phyloP scores from a whole-genome alignment of 2,329 filamentous ascomycete genomes.

The Pyrenophora seminiperda region DNA sequence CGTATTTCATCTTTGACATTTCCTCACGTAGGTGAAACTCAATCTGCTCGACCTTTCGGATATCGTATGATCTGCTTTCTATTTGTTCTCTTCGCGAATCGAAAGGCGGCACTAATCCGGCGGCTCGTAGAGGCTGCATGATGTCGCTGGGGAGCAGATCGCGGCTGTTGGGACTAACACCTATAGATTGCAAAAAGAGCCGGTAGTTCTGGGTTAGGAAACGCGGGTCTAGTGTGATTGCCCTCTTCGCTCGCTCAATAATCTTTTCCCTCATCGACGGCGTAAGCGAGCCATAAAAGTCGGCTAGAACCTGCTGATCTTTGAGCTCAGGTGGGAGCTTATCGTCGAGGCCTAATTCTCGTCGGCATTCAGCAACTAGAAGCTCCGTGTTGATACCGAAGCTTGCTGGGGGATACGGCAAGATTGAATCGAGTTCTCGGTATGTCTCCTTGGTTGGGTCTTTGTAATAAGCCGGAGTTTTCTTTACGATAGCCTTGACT shows the following conservation, averaged over 20 bases:
- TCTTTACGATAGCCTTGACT: constrained; percentile 24
- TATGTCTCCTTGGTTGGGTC: background rate
- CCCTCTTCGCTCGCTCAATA: constrained; percentile 18
- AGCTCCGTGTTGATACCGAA: constrained; percentile 24
- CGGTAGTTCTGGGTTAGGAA: constrained; percentile 16
- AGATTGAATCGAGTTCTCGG: constrained; percentile 9
- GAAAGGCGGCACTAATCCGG: constrained; percentile 24
- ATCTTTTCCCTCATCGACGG: constrained; percentile 21
- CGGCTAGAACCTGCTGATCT: constrained; percentile 14
- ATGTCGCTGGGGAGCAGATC: constrained; percentile 36
- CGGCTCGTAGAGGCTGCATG: constrained; percentile 27
- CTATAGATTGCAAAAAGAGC: constrained; percentile 21
- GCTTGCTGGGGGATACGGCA: constrained; percentile 13
- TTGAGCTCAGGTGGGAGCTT: background rate
- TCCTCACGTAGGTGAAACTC: constrained; percentile 23
- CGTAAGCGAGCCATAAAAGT: constrained; percentile 32
- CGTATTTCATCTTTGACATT: constrained; percentile 17
- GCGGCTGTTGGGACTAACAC: constrained; percentile 18
- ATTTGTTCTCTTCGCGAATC: constrained; percentile 1
- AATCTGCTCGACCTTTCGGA: constrained; percentile 25
- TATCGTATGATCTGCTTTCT: background rate
- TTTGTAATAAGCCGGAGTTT: constrained; percentile 9
- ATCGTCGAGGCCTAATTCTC: constrained; percentile 7
- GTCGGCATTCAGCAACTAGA: constrained; percentile 16
- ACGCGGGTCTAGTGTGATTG: constrained; percentile 22